Conservation (phyloP, 2,329 filamentous ascomycete species). For the Torrubiella hemipterigena region DNA sequence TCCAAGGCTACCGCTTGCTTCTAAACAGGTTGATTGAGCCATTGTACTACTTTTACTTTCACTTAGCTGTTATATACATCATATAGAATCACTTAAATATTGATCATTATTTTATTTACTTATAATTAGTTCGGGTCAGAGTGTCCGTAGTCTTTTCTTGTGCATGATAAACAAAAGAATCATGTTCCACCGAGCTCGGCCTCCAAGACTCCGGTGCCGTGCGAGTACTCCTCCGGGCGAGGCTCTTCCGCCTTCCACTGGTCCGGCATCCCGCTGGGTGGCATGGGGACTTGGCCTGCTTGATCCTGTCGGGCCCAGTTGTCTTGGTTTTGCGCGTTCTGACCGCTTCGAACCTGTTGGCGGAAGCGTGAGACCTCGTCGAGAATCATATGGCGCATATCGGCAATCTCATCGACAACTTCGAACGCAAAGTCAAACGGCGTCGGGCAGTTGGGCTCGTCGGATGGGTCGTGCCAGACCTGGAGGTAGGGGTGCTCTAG, state of each 20-base stretch:
- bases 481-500: conserved; percentile 92
- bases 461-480: conserved; percentile 96
- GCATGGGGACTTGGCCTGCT: conserved; percentile 11
- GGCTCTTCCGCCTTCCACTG: conserved; percentile 50
- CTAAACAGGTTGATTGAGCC: no score
- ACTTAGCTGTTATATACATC: no score
- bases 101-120: no score
- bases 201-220: conserved; percentile 38
- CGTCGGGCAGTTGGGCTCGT: conserved; percentile 89
- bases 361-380: conserved; percentile 85
- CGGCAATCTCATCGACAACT: conserved; percentile 79
- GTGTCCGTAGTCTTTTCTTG: no score
- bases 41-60: no score
- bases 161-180: no score
- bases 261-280: conserved; percentile 32
- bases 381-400: conserved; percentile 95
- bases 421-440: conserved; percentile 99
- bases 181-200: conserved; percentile 31
- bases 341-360: conserved; percentile 39
- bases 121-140: no score
- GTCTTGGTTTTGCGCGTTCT: conserved; percentile 20
- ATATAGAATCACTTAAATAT: no score
- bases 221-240: conserved; percentile 44
- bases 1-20: no score
- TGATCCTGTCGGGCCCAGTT: conserved; percentile 19